Evolutionary conservation across 202 grass and related monocot genomes (phyloP).

Genomic region (Setaria viridis): DNA sequence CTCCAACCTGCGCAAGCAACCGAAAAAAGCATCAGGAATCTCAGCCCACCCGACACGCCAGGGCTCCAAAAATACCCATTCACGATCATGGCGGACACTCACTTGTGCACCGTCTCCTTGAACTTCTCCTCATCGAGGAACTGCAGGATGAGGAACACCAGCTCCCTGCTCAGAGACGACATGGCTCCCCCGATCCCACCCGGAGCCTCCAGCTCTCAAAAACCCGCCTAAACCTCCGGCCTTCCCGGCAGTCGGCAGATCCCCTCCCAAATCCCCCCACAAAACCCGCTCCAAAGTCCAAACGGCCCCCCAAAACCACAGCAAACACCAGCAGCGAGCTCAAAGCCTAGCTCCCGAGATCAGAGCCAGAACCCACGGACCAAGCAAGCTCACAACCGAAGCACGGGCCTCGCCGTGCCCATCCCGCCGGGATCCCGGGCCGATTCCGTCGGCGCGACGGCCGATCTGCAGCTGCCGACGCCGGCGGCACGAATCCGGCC

Average conservation of each 20-base stretch:
- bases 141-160: conserved; percentile 98
- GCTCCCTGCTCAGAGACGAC: conserved; percentile 98
- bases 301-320: conserved; percentile 11
- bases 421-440: conserved; percentile 51
- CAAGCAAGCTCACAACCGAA: conserved; percentile 23
- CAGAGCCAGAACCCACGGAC: neutral
- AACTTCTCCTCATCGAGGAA: conserved; percentile 98
- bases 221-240: conserved; percentile 48
- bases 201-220: conserved; percentile 80
- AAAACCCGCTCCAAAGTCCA: conserved; percentile 31
- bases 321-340: conserved; percentile 31
- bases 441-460: conserved; percentile 50
- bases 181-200: conserved; percentile 81
- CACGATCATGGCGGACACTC: conserved; percentile 21
- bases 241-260: conserved; percentile 54
- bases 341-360: conserved; percentile 20
- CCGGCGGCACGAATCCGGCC: conserved; percentile 39
- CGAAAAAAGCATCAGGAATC: conserved; percentile 16
- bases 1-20: conserved; percentile 68
- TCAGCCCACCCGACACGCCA: conserved; percentile 10
- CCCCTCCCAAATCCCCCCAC: conserved; percentile 50
- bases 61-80: neutral
- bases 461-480: conserved; percentile 56
- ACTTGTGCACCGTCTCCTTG: conserved; percentile 93
- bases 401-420: conserved; percentile 8